Conservation (phyloP, 495 filamentous ascomycete species). For the Chaetomium cochliodes region DNA sequence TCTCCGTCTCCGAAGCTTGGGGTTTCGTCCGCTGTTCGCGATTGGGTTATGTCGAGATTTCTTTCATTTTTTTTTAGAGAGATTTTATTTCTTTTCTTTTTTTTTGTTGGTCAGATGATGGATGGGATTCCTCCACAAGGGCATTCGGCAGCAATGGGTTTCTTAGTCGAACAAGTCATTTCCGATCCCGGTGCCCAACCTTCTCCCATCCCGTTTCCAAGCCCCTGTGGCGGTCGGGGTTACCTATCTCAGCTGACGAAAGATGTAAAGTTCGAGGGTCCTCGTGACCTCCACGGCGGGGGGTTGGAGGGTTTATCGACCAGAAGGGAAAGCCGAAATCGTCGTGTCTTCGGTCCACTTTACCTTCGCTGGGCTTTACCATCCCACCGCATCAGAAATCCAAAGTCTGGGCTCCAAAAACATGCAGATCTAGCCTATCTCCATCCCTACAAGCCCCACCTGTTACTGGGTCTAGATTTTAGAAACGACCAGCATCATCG, state of each 20-base stretch:
- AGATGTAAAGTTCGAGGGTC: not conserved
- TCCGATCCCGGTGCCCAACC: not conserved
- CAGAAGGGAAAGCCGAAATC: conserved; percentile 2
- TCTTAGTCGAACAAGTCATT: not conserved
- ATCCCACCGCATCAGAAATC: not conserved
- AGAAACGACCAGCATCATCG: not conserved
- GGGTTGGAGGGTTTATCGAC: not conserved
- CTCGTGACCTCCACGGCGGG: conserved; percentile 12
- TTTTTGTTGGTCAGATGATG: not conserved
- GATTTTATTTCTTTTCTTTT: not conserved
- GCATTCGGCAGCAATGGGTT: not conserved
- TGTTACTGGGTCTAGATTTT: conserved; percentile 4
- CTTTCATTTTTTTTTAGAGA: too few species aligned
- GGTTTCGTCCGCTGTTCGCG: not conserved
- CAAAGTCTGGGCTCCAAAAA: conserved; percentile 5
- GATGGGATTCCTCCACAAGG: not conserved
- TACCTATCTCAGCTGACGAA: not conserved
- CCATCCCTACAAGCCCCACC: not conserved
- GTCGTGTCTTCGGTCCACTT: not conserved
- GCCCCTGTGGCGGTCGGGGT: not conserved
- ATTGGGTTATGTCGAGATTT: not conserved
- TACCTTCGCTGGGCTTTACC: not conserved
- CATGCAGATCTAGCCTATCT: conserved; percentile 9
- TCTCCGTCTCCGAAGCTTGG: too few species aligned
- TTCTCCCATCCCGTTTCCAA: not conserved